A percentile compares a stretch with the other conserved stretches of the same genome.
Evolutionary conservation across 352 stramenopile genomes (phyloP).

Genomic region (Sclerospora graminicola): DNA sequence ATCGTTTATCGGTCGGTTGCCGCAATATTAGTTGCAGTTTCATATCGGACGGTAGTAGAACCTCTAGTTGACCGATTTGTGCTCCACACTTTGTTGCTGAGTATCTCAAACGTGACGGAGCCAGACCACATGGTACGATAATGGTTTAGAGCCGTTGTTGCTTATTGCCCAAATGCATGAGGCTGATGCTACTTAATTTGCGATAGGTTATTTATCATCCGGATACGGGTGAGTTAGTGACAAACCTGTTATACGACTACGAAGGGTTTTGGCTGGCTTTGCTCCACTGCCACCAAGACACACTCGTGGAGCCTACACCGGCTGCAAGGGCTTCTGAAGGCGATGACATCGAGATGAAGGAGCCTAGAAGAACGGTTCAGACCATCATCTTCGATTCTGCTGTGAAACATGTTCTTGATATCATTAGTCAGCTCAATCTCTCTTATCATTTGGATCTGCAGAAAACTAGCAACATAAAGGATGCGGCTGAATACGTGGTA

Average conservation of each 20-base stretch:
- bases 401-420: conserved; percentile 29
- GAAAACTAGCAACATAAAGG: conserved; percentile 20
- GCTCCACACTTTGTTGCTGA: conserved; percentile 49
- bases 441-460: conserved; percentile 59
- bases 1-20: conserved; percentile 44
- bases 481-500: conserved; percentile 49
- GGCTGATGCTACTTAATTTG: neutral
- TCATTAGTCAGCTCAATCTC: conserved; percentile 51
- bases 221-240: conserved; percentile 57
- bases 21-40: conserved; percentile 29
- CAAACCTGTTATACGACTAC: conserved; percentile 69
- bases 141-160: neutral
- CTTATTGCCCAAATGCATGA: neutral
- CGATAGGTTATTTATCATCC: conserved; percentile 52
- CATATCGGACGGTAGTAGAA: conserved; percentile 24
- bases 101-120: conserved; percentile 51
- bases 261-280: conserved; percentile 62
- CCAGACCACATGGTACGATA: conserved; percentile 28
- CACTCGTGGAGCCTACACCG: neutral
- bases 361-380: conserved; percentile 17
- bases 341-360: conserved; percentile 19
- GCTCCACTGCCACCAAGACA: conserved; percentile 15
- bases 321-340: neutral
- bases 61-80: conserved; percentile 43
- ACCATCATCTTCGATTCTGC: conserved; percentile 38